phyloP scores from a whole-genome alignment of 495 filamentous ascomycete genomes.

The Hypoxylon trugodes region DNA sequence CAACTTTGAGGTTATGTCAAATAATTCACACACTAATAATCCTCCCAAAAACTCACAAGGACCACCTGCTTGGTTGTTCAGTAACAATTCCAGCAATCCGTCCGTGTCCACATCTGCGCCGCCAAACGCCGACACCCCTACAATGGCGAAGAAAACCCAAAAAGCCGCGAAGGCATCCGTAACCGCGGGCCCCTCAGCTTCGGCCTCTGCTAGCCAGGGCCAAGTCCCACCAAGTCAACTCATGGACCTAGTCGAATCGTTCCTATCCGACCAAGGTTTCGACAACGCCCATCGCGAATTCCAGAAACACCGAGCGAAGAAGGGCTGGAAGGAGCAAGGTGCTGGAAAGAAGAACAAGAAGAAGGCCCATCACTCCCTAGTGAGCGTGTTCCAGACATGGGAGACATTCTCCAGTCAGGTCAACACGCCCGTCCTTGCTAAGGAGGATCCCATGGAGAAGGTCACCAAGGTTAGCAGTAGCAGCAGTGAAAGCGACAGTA shows the following conservation, averaged over 20 bases:
- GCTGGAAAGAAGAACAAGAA: conserved; percentile 35
- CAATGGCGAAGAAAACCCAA: conserved; percentile 45
- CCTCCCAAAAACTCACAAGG: conserved; percentile 23
- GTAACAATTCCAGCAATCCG: conserved; percentile 47
- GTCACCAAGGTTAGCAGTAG: conserved; percentile 52
- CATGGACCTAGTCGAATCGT: conserved; percentile 70
- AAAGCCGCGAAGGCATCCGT: conserved; percentile 34
- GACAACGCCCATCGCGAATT: conserved; percentile 65
- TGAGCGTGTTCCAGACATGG: conserved; percentile 57
- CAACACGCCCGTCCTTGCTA: conserved; percentile 44
- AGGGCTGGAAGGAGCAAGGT: conserved; percentile 50
- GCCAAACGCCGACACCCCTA: conserved; percentile 4
- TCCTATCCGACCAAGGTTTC: conserved; percentile 73
- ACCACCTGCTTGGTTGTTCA: conserved; percentile 57
- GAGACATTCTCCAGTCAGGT: conserved; percentile 47
- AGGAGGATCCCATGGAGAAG: conserved; percentile 41
- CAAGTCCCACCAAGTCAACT: conserved; percentile 63
- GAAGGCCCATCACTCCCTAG: conserved; percentile 51
- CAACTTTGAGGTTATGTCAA: conserved; percentile 38
- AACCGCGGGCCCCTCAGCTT: conserved; percentile 1
- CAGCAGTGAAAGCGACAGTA: conserved; percentile 51
- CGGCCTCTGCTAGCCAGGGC: conserved; percentile 25
- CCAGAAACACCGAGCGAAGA: conserved; percentile 62
- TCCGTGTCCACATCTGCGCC: conserved; percentile 19
- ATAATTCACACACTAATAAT: conserved; percentile 8